These are phyloP conservation scores for Claviceps sorghi DNA, from an alignment of 2,329 filamentous ascomycete genomes.

Conservation along the genomic window DNA sequence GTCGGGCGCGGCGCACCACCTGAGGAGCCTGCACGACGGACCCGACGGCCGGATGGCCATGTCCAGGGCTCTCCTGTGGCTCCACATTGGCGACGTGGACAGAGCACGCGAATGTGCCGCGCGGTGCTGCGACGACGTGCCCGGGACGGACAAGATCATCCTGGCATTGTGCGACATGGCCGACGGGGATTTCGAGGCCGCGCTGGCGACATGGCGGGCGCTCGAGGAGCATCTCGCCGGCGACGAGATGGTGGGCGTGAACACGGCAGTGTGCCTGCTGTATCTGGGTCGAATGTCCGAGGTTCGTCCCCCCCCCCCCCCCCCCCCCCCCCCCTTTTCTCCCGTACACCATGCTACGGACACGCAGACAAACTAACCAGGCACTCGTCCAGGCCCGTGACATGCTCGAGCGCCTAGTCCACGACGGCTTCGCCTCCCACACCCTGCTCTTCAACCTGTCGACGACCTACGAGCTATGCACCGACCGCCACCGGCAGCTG, in stretches of 20 bases:
- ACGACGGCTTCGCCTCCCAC: slow-evolving; percentile 52
- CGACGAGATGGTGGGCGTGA: slow-evolving; percentile 64
- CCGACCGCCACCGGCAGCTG: slow-evolving; percentile 54
- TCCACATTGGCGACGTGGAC: slow-evolving; percentile 64
- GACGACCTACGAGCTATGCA: slow-evolving; percentile 85
- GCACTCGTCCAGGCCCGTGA: slow-evolving; percentile 37
- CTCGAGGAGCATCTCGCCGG: slow-evolving; percentile 24
- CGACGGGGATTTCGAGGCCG: slow-evolving; percentile 55
- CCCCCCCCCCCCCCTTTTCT: too few relatives aligned
- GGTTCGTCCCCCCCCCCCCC: slow-evolving; percentile 25
- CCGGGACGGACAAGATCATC: slow-evolving; percentile 35
- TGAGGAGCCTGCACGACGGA: slow-evolving; percentile 40
- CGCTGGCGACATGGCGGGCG: slow-evolving; percentile 46
- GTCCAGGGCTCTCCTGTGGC: slow-evolving; percentile 52
- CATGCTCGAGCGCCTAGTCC: slow-evolving; percentile 52
- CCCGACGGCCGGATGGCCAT: slow-evolving; percentile 27
- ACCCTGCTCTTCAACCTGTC: slow-evolving; percentile 78
- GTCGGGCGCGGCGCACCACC: slow-evolving; percentile 60
- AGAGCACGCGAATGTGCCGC: slow-evolving; percentile 45
- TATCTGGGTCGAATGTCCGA: slow-evolving; percentile 67
- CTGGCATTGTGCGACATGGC: slow-evolving; percentile 63
- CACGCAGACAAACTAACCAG: neutral
- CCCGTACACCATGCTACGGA: neutral
- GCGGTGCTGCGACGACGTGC: slow-evolving; percentile 13
- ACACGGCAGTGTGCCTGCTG: slow-evolving; percentile 68